Conservation (phyloP, 805 yeast species). For the Monosporozyma yasuniensis region DNA sequence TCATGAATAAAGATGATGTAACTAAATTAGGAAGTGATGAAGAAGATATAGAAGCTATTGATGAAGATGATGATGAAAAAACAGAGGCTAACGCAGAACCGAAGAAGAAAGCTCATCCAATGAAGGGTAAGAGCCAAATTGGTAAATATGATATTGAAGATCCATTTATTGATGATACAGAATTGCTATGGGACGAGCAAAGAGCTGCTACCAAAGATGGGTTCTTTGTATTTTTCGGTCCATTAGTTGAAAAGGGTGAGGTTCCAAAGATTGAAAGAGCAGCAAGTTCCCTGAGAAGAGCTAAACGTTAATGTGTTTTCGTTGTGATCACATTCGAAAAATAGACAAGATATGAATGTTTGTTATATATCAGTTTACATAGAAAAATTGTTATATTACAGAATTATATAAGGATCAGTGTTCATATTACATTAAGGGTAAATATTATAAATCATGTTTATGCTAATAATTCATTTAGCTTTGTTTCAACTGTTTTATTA, state of each 20-base stretch:
- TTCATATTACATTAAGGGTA: background rate
- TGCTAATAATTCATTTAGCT: background rate
- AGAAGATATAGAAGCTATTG: constrained; percentile 15
- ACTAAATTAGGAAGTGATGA: constrained; percentile 1
- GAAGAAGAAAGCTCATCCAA: constrained; percentile 31
- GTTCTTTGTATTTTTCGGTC: constrained; percentile 91
- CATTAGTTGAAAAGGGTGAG: constrained; percentile 57
- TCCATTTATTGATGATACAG: constrained; percentile 95
- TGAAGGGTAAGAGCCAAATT: constrained; percentile 58
- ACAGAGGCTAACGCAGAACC: constrained; percentile 17
- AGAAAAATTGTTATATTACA: background rate
- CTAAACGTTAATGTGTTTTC: background rate
- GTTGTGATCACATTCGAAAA: background rate
- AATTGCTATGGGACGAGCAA: constrained; percentile 85
- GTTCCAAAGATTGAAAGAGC: constrained; percentile 40
- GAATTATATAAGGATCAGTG: background rate
- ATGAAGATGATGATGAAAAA: constrained; percentile 18
- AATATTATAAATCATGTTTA: background rate
- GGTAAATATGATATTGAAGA: constrained; percentile 90
- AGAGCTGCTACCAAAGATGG: constrained; percentile 91
- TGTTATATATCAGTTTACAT: background rate
- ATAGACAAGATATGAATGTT: no score
- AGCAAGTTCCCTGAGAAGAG: background rate
- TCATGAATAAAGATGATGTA: background rate
- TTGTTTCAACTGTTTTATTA: background rate